phyloP scores from a whole-genome alignment of 2,329 filamentous ascomycete genomes.

The Epicoccum nigrum region DNA sequence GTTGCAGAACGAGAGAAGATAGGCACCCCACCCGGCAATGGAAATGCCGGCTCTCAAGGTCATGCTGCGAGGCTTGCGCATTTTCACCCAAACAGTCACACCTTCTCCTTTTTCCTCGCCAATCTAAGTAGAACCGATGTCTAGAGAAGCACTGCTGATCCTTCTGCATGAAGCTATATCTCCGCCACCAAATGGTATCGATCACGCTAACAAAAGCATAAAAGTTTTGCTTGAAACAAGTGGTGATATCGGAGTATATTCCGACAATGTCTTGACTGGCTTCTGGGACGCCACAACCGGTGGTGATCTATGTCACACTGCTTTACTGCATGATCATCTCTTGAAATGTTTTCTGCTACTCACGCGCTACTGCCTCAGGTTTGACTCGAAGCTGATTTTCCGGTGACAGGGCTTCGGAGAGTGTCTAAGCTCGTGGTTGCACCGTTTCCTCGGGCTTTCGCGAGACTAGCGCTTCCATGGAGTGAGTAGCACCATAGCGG shows the following conservation, averaged over 20 bases:
- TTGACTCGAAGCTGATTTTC: not conserved
- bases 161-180: slow-evolving; percentile 8
- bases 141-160: slow-evolving; percentile 10
- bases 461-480: not conserved
- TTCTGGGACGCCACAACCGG: slow-evolving; percentile 12
- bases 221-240: slow-evolving; percentile 9
- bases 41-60: no score
- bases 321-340: not conserved
- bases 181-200: slow-evolving; percentile 6
- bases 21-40: no score
- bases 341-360: slow-evolving; percentile 1
- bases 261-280: not conserved
- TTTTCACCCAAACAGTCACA: no score
- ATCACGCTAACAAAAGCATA: slow-evolving; percentile 1
- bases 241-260: slow-evolving; percentile 14
- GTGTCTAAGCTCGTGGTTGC: slow-evolving; percentile 1
- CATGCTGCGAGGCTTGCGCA: no score
- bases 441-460: slow-evolving; percentile 2
- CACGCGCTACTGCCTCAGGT: not conserved
- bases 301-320: not conserved
- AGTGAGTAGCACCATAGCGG: not conserved
- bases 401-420: not conserved
- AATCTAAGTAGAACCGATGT: not conserved
- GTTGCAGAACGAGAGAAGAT: no score
- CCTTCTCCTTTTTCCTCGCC: not conserved